Base-by-base conservation (phyloP, 192 early-diverging fungal genomes). In the Umbelopsis sp. region DNA sequence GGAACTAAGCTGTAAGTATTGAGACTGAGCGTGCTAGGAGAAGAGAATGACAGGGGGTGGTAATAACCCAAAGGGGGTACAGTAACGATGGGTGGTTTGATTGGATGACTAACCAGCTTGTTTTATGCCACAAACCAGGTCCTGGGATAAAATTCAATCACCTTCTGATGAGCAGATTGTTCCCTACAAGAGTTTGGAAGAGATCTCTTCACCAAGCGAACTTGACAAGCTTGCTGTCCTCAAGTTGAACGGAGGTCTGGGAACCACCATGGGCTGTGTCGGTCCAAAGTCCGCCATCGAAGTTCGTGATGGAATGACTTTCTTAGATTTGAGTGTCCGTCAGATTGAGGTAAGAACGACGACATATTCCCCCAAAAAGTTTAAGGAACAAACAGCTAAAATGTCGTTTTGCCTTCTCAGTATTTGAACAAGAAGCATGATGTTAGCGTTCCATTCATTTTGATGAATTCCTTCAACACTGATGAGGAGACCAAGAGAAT, bases 381-480 rank as follows among this genome's bases (percentile, higher is more conserved):
- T 7, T 27, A n/a, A 69, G 35, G 46, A 12, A 37, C 33, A 33
- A 7, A 33, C 22, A 47, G 18, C 58, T 22, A 67, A 9, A 51
- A n/a, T 25, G 50, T 49, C 15, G 49, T 50, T 15, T 67, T 52
- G 16, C 21, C 68, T 21, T 44, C 45, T 22, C 72, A 93, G 92
- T 94, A 96, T 72, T 83, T 98, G 58, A 99, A 99, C 87, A 88
- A 87, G 64, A 83, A 88, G 25, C 87, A 96, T 78, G 87, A 91
- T 61, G 95, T 97, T 67, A 87, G 91, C 52, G 97, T 99, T 10
- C 98, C 98, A 5, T 90, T 98, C 73, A 97, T 99, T 67, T 86
- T 98, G 53, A 99, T 99, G 98, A 99, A 99, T 87, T 99, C 98
- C n/a, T 98, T 99, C 89, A 99, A 99, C 83, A 99, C 98, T 5